Conservation (phyloP, 805 yeast species). For the Schwanniomyces sp. region DNA sequence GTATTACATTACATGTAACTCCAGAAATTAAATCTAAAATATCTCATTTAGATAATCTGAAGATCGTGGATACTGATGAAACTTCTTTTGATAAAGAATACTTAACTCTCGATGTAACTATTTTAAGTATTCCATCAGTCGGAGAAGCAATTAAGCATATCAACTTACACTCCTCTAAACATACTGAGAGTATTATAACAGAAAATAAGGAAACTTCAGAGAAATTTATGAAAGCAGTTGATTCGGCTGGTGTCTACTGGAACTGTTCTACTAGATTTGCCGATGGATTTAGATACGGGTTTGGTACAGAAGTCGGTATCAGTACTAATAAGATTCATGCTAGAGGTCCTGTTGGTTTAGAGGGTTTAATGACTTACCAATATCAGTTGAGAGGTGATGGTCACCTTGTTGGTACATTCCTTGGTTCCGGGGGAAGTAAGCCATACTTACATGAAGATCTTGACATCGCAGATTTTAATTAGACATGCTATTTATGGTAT, state of each 20-base stretch:
- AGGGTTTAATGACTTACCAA: slow-evolving; percentile 94
- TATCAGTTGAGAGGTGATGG: slow-evolving; percentile 92
- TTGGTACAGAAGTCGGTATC: slow-evolving; percentile 98
- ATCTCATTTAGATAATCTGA: slow-evolving; percentile 17
- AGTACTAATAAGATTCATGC: slow-evolving; percentile 97
- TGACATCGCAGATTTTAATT: slow-evolving; percentile 24
- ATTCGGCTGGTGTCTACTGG: slow-evolving; percentile 97
- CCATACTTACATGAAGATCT: slow-evolving; percentile 73
- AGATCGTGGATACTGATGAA: slow-evolving; percentile 50
- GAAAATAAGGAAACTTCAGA: slow-evolving; percentile 71
- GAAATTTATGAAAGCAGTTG: slow-evolving; percentile 77
- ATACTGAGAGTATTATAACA: slow-evolving; percentile 91
- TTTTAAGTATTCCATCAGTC: slow-evolving; percentile 57
- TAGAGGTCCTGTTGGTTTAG: slow-evolving; percentile 97
- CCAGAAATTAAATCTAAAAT: slow-evolving; percentile 43
- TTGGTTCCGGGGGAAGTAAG: slow-evolving; percentile 88
- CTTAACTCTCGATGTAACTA: slow-evolving; percentile 79
- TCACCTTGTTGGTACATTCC: slow-evolving; percentile 86
- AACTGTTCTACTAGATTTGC: slow-evolving; percentile 96
- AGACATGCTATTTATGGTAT: not conserved
- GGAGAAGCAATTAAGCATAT: slow-evolving; percentile 82
- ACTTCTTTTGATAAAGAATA: slow-evolving; percentile 83
- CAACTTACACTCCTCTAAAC: slow-evolving; percentile 90
- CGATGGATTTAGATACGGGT: slow-evolving; percentile 97
- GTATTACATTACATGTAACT: slow-evolving; percentile 74